A percentile compares a stretch with the other conserved stretches of the same genome.
phyloP scores from a whole-genome alignment of 805 yeast genomes.

The Spathaspora girioi region DNA sequence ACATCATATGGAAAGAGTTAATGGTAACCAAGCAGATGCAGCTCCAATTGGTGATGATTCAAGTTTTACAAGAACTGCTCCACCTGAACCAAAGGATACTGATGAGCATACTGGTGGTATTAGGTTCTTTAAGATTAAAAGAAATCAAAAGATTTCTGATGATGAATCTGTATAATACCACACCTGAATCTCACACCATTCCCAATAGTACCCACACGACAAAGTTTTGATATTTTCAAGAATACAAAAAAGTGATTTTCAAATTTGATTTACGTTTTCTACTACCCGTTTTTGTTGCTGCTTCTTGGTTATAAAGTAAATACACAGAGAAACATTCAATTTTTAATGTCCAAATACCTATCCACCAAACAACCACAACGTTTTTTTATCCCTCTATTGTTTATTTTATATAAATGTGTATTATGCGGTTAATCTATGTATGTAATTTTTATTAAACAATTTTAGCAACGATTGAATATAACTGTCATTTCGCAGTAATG shows the following conservation, averaged over 20 bases:
- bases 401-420: not conserved
- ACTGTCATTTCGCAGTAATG: not conserved
- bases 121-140: conserved; percentile 73
- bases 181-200: too few relatives aligned
- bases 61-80: conserved; percentile 39
- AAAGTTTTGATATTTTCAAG: too few relatives aligned
- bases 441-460: not conserved
- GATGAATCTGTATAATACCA: conserved; percentile 38
- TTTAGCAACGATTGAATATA: not conserved
- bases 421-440: not conserved
- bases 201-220: not conserved
- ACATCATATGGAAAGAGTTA: conserved; percentile 43
- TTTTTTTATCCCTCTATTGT: not conserved
- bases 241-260: not conserved
- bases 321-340: not conserved
- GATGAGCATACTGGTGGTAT: conserved; percentile 56
- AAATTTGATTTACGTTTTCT: not conserved
- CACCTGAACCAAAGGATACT: conserved; percentile 23
- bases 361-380: not conserved
- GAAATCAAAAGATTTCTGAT: conserved; percentile 41
- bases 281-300: not conserved
- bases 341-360: not conserved
- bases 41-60: conserved; percentile 32
- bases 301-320: not conserved
- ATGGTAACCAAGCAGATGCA: conserved; percentile 18